Evolutionary conservation across 345 rosid species (phyloP), one percentile per base, ranked within the genome.

Genomic region (Camelina laxa): DNA sequence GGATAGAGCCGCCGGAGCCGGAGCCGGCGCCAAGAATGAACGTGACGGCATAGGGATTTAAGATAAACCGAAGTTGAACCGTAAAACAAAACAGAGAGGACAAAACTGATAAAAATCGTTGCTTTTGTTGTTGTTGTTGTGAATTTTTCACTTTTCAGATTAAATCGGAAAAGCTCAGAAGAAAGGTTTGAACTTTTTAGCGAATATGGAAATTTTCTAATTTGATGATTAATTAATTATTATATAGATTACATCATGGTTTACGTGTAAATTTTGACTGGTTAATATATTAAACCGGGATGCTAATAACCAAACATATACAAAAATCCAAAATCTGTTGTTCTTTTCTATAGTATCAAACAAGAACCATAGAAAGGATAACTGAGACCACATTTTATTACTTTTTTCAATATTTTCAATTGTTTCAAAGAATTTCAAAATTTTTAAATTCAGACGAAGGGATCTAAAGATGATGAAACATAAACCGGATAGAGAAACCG

Each of bases 1-100:
- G 6, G 38, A 16, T 42, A 64, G 21, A 70, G 66, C 19, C 21
- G 67, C 6, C 27, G 57, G 55, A 5, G 21, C 33, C 35, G 54
- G 63, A 5, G 45, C 20, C 57, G 66, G 65, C n/a, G 71, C 61
- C 63, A 74, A 83, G 53, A 80, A 56, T 42, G 71, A 16, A 24
- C 90, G 89, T 7, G 90, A 80, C 60, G 91, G 88, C 89, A 87
- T 87, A 64, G 20, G 21, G 58, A 15, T 24, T 22, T 19, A 31
- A 24, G 4, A 1, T 27, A 44, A 67, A 7, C 38, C 14, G 66
- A 76, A 70, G 61, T 39, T 51, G 24, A 70, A 77, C 22, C 76
- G 57, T 77, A 47, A 47, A 48, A 65, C 56, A 6, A 4, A 24
- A 4, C 30, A 24, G 27, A 24, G 31, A 16, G 54, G 54, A 48